Evolutionary conservation across 2,329 filamentous ascomycete species (phyloP), one percentile per base, ranked within the genome.

Genomic region (Cladosporium phlei): DNA sequence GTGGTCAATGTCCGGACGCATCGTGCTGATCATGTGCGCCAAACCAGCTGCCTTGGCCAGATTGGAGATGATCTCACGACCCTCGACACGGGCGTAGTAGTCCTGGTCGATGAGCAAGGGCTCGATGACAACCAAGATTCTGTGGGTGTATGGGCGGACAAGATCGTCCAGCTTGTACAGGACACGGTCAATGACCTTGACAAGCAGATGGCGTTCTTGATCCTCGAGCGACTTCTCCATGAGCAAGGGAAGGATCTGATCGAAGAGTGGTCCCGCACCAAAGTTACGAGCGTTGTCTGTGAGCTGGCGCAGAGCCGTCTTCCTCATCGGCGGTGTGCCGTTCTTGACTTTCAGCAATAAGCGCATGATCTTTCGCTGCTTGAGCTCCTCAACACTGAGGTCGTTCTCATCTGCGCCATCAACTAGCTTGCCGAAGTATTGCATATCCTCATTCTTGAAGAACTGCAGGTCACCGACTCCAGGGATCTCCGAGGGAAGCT

Each of bases 151-250:
- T 17, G 93, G 93, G 30, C 93, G 82, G 45, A 98, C 93, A 55
- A 97, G 78, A 60, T 98, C 93, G 64, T 97, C 93, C 19, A 98
- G 81, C 72, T 98, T 98, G 78, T 97, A 98, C 5, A 98, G 80
- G 50, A 98, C 90, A 69, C 93, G 86, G 66, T 98, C 94, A 61
- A 98, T 97, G 59, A 98, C 94, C 73, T 98, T 98, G 72, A 98
- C 94, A 21, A 98, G 79, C 68, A 98, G 75, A 77, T 98, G 93
- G 44, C 93, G 90, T 67, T 98, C 93, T 67, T 98, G 93, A 54
- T 98, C 93, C 67, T 98, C 94, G 14, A 98, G 73, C 0, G 88
- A 93, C 71, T 95, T 96, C 70, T 98, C 93, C 93, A 98, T 98
- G 48, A 98, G 80, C 44, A 98, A 72, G 1, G 93, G 93, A 10